Evolutionary conservation across 2,329 filamentous ascomycete genomes (phyloP).

Genomic region (Ophiostoma pallidulum): DNA sequence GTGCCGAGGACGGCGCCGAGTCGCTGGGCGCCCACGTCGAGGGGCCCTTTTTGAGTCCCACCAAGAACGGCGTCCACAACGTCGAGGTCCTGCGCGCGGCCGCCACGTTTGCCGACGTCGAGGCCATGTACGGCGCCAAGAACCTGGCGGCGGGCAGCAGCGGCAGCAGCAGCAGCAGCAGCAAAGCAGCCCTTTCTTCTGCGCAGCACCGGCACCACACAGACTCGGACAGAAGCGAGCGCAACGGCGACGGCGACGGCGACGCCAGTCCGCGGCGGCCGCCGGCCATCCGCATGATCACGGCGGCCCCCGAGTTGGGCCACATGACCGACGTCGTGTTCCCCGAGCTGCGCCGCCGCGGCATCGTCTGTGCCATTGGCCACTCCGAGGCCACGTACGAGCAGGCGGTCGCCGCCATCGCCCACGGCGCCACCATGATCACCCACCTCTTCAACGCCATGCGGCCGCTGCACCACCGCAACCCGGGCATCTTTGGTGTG

Average conservation of each 20-base stretch:
- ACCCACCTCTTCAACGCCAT: constrained; percentile 94
- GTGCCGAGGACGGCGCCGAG: constrained; percentile 59
- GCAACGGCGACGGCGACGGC: too few relatives aligned
- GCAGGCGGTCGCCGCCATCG: constrained; percentile 61
- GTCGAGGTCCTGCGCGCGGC: constrained; percentile 58
- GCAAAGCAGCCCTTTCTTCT: too few relatives aligned
- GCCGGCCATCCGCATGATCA: constrained; percentile 64
- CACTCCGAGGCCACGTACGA: constrained; percentile 85
- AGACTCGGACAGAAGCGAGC: too few relatives aligned
- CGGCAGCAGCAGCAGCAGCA: too few relatives aligned
- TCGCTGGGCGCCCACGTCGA: constrained; percentile 86
- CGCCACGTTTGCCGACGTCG: constrained; percentile 54
- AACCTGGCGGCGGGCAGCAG: constrained; percentile 43
- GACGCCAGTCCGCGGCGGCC: too few relatives aligned
- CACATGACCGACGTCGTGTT: constrained; percentile 57
- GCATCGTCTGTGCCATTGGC: constrained; percentile 71
- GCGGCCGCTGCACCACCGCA: constrained; percentile 80
- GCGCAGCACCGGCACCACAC: too few relatives aligned
- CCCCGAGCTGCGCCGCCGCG: constrained; percentile 50
- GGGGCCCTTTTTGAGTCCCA: constrained; percentile 75
- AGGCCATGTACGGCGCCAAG: constrained; percentile 59
- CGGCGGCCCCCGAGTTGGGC: constrained; percentile 73
- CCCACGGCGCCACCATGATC: constrained; percentile 75
- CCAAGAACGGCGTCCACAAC: constrained; percentile 82
- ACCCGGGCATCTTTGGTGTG: constrained; percentile 82